phyloP scores from a whole-genome alignment of 345 rosid genomes.

The Luvunga scandens region DNA sequence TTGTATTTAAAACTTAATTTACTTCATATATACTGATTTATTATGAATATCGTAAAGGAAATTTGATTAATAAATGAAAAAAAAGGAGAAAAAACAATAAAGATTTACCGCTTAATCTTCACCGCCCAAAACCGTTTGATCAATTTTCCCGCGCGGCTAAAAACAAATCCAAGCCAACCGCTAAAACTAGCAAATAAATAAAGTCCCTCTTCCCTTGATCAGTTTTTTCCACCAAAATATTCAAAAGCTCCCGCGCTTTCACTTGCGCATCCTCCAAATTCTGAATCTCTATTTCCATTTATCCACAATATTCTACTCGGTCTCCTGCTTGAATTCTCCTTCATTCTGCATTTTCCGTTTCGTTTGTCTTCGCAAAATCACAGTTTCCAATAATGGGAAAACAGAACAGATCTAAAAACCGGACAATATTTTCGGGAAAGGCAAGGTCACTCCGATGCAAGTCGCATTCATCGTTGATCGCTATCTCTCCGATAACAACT shows the following conservation, averaged over 20 bases:
- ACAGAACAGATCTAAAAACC: constrained; percentile 44
- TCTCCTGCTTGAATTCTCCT: not conserved
- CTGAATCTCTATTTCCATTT: not conserved
- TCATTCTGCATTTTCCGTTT: not conserved
- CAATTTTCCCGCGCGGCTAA: not conserved
- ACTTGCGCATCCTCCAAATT: not conserved
- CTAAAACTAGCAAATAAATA: not conserved
- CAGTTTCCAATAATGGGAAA: constrained; percentile 40
- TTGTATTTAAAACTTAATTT: too few species aligned
- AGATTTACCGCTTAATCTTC: not conserved
- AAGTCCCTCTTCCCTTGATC: not conserved
- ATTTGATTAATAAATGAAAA: too few species aligned
- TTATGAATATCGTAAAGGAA: too few species aligned
- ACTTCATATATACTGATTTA: too few species aligned
- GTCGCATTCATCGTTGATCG: constrained; percentile 83
- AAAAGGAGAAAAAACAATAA: not conserved
- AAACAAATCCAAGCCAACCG: not conserved
- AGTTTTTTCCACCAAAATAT: not conserved
- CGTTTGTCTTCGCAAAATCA: not conserved
- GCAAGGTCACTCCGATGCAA: constrained; percentile 71
- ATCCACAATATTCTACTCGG: not conserved
- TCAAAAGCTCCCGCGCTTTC: constrained; percentile 26
- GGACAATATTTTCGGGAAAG: constrained; percentile 42
- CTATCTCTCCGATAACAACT: constrained; percentile 71
- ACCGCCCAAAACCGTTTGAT: not conserved